A percentile compares a stretch with the other conserved stretches of the same genome.
Conservation (phyloP, 75 land plant species). For the Pinus tabuliformis region DNA sequence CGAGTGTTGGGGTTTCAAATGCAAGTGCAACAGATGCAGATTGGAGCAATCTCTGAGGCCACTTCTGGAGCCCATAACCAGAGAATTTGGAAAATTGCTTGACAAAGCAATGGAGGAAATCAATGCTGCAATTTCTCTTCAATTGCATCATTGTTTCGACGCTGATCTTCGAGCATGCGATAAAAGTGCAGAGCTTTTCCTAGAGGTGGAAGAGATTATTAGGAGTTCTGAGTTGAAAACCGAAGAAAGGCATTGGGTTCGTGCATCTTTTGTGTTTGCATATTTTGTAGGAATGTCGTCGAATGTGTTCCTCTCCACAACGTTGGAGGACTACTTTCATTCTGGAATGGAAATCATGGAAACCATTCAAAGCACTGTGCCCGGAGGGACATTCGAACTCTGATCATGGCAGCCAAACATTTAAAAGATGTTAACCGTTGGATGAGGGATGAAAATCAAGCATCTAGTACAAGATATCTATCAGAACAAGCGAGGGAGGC, state of each 20-base stretch:
- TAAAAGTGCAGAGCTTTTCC: background rate
- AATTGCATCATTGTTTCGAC: background rate
- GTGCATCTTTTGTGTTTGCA: too few species aligned
- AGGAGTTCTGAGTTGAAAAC: background rate
- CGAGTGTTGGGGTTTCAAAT: conserved; percentile 33
- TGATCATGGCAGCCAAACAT: background rate
- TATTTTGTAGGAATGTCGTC: too few species aligned
- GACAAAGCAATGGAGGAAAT: background rate
- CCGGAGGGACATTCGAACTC: conserved; percentile 2
- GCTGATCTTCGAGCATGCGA: background rate
- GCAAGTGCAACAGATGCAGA: conserved; percentile 31
- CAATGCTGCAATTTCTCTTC: background rate
- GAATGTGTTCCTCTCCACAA: too few species aligned
- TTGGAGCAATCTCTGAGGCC: background rate
- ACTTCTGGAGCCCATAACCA: background rate
- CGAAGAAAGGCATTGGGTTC: too few species aligned
- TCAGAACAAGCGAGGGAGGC: conserved; percentile 1
- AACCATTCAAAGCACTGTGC: conserved; percentile 10
- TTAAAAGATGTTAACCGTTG: background rate
- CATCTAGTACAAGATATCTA: too few species aligned
- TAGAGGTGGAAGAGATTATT: background rate
- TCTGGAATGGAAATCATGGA: background rate
- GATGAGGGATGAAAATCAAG: background rate
- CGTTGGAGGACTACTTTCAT: background rate
- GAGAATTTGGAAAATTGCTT: background rate